A percentile compares a stretch with the other conserved stretches of the same genome.
Conservation (phyloP, 768 basidiomycete genomes). For the Butyriboletus loyo region DNA sequence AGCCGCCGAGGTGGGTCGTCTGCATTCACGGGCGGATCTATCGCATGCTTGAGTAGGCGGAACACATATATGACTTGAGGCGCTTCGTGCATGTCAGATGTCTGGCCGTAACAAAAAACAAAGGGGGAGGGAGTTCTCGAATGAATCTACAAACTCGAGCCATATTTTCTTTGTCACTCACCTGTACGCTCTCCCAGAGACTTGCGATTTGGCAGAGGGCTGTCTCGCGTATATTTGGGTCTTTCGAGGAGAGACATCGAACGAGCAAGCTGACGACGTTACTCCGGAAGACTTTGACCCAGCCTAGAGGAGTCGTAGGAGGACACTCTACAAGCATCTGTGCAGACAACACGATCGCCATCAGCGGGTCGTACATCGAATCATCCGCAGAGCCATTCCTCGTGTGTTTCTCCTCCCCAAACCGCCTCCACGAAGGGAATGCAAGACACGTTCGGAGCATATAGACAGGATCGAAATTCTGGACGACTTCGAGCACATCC, state of each 20-base stretch:
- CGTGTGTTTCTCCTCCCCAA: constrained; percentile 37
- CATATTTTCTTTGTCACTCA: constrained; percentile 30
- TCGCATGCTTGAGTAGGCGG: constrained; percentile 29
- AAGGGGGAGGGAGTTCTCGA: background rate
- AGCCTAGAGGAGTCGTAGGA: constrained; percentile 58
- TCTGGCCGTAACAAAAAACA: constrained; percentile 27
- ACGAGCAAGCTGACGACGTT: constrained; percentile 75
- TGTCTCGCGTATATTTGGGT: constrained; percentile 54
- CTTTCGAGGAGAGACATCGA: constrained; percentile 66
- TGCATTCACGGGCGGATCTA: constrained; percentile 34
- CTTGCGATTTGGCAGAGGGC: constrained; percentile 60
- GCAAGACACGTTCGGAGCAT: constrained; percentile 69
- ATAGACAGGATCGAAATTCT: constrained; percentile 61
- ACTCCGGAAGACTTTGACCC: constrained; percentile 84
- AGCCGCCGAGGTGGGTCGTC: constrained; percentile 55
- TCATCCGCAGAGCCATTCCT: constrained; percentile 31
- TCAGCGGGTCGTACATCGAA: constrained; percentile 75
- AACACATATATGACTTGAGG: constrained; percentile 72
- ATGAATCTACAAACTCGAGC: background rate
- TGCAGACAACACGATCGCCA: constrained; percentile 65
- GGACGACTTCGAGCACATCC: constrained; percentile 61
- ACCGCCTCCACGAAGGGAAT: constrained; percentile 64
- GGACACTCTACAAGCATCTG: constrained; percentile 59
- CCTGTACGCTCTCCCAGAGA: constrained; percentile 62
- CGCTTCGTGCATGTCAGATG: constrained; percentile 73